Evolutionary conservation across 495 filamentous ascomycete species (phyloP).

Genomic region (Neurospora tetrasperma): DNA sequence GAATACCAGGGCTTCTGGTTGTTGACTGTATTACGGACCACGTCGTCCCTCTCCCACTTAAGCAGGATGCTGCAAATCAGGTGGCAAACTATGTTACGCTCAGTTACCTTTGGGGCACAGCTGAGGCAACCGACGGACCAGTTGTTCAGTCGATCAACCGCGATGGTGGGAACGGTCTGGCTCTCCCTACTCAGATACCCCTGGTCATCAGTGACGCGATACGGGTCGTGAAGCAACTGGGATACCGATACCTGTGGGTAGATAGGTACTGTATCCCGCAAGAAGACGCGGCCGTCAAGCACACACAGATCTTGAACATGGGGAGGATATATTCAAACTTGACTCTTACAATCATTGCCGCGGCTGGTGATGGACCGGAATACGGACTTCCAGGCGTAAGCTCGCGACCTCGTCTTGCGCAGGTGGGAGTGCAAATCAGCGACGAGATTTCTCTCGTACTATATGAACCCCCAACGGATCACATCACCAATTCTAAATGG

Average conservation of each 20-base stretch:
- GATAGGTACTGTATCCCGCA: slow-evolving; percentile 20
- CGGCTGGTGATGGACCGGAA: slow-evolving; percentile 12
- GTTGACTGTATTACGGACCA: neutral
- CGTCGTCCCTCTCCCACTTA: neutral
- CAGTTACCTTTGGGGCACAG: neutral
- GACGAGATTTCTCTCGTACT: neutral
- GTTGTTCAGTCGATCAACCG: neutral
- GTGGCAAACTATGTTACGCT: neutral
- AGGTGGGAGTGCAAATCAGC: neutral
- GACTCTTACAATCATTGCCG: slow-evolving; percentile 24
- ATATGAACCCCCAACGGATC: neutral
- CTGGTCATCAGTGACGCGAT: neutral
- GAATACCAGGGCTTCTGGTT: neutral
- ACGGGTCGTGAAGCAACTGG: neutral
- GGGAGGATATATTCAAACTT: slow-evolving; percentile 24
- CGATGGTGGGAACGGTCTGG: neutral
- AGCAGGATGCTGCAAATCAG: neutral
- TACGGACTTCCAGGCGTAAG: slow-evolving; percentile 23
- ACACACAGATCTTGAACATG: slow-evolving; percentile 25
- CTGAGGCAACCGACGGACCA: neutral
- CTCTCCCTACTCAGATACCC: neutral
- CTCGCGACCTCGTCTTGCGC: neutral
- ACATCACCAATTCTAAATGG: slow-evolving; percentile 20
- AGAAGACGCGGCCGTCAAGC: slow-evolving; percentile 9
- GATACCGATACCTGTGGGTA: slow-evolving; percentile 15